Evolutionary conservation across 495 filamentous ascomycete species (phyloP).

Genomic region (Aspergillus sparsus): DNA sequence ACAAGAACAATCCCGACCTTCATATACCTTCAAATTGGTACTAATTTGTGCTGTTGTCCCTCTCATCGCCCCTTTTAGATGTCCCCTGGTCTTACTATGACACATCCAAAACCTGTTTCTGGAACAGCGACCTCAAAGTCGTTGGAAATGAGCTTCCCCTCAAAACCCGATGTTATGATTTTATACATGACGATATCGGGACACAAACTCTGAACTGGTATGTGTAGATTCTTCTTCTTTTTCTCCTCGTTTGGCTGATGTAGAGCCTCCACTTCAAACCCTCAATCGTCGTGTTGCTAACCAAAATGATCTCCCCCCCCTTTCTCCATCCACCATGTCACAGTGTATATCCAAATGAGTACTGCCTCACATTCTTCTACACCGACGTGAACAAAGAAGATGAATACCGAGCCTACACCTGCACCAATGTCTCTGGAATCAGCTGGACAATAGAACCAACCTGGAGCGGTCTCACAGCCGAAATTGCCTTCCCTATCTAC

Average conservation of each 20-base stretch:
- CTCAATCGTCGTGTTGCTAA: too few species aligned
- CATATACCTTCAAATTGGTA: neutral
- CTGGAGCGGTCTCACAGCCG: neutral
- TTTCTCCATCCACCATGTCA: neutral
- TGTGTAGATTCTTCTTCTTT: neutral
- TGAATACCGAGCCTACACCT: neutral
- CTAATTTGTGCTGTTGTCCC: neutral
- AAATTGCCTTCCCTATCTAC: neutral
- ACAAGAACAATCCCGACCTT: neutral
- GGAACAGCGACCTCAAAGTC: neutral
- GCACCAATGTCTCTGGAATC: neutral
- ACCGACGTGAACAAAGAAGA: neutral
- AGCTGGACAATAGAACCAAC: neutral
- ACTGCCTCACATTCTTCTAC: slow-evolving; percentile 4
- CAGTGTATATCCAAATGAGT: neutral
- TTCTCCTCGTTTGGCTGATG: neutral
- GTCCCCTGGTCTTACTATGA: neutral
- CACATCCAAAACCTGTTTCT: neutral
- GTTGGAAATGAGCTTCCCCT: neutral
- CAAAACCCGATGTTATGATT: neutral
- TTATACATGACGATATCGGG: neutral
- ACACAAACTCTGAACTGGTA: neutral
- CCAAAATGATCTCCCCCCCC: neutral
- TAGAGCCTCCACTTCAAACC: too few species aligned
- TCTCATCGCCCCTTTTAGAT: neutral